Evolutionary conservation across 139 green algal genomes (phyloP), one percentile per base, ranked within the genome.

Genomic region (Chlamydomonas schloesseri): DNA sequence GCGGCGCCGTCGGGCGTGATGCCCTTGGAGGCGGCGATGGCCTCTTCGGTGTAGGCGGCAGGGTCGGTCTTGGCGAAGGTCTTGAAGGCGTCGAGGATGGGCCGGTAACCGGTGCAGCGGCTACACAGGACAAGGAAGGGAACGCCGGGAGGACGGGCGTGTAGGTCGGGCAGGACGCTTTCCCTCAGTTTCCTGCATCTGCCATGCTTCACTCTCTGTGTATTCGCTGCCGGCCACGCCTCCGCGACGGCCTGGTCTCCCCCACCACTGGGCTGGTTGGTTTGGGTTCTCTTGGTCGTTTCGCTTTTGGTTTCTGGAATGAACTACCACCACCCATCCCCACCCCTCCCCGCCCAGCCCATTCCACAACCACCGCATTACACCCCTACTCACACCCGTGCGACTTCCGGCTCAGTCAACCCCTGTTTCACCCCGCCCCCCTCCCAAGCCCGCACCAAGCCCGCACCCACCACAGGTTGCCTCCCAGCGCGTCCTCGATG

Each of bases 81-180:
- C 50, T 93, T 94, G 93, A 99, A 99, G n/a, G 97, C 97, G 67
- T 99, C 97, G 47, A 99, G 88, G 82, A 99, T 99, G 21, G 97
- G 97, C 2, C 97, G 92, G 89, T 99, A 99, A 20, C 97, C 97
- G 0, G 97, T 99, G 89, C 97, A 99, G 42, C 97, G 95, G 89
- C 95, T 96, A 90, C 71, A 50, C 5, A 50, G 42, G 42, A 8
- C 42, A 8, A 50, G 42, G 42, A 8, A 13, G 5, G 62, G 62
- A 5, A 13, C 20, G 55, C 55, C 3, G 21, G 55, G 55, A 26
- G 21, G 55, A 10, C 2, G 21, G 55, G 53, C 14, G 53, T 60
- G 53, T 13, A 60, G 53, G 14, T 13, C 14, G 53, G 14, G 53
- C 53, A n/a, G n/a, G n/a, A n/a, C n/a, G n/a, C n/a, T n/a, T n/a